These are phyloP conservation scores for Aspergillus vadensis DNA, from an alignment of 2,329 filamentous ascomycete genomes.

Conservation along the genomic window DNA sequence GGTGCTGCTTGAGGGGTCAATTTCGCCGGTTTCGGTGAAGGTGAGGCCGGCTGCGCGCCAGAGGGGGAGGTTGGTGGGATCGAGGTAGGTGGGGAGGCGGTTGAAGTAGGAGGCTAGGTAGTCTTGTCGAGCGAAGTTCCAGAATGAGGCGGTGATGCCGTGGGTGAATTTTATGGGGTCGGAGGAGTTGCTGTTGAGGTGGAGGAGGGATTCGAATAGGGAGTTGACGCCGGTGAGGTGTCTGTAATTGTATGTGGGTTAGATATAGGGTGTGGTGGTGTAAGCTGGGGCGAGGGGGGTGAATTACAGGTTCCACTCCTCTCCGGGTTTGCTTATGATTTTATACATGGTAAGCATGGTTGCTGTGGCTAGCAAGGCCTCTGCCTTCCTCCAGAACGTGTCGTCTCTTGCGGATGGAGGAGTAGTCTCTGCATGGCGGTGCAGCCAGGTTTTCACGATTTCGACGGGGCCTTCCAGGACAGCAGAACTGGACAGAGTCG, in stretches of 20 bases:
- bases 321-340: constrained; percentile 61
- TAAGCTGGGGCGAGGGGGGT: background rate
- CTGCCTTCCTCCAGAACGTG: constrained; percentile 49
- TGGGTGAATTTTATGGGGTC: constrained; percentile 45
- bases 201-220: constrained; percentile 53
- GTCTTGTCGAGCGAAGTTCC: constrained; percentile 65
- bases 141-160: constrained; percentile 60
- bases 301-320: constrained; percentile 57
- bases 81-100: constrained; percentile 58
- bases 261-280: background rate
- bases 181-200: constrained; percentile 23
- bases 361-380: constrained; percentile 62
- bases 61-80: constrained; percentile 58
- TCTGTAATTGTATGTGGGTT: constrained; percentile 26
- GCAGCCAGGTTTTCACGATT: constrained; percentile 30
- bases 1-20: constrained; percentile 37
- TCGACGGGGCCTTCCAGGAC: constrained; percentile 35
- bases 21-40: constrained; percentile 54
- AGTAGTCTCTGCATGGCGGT: constrained; percentile 18
- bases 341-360: constrained; percentile 65
- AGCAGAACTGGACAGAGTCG: constrained; percentile 31
- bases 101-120: constrained; percentile 64
- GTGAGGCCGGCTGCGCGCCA: constrained; percentile 64
- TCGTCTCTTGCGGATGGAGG: constrained; percentile 7
- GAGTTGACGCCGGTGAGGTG: constrained; percentile 63